Percentiles rank a stretch among this genome's conserved stretches.
These are phyloP conservation scores for Dactylellina leptospora DNA, from an alignment of 2,329 filamentous ascomycete species.

Conservation along the genomic window DNA sequence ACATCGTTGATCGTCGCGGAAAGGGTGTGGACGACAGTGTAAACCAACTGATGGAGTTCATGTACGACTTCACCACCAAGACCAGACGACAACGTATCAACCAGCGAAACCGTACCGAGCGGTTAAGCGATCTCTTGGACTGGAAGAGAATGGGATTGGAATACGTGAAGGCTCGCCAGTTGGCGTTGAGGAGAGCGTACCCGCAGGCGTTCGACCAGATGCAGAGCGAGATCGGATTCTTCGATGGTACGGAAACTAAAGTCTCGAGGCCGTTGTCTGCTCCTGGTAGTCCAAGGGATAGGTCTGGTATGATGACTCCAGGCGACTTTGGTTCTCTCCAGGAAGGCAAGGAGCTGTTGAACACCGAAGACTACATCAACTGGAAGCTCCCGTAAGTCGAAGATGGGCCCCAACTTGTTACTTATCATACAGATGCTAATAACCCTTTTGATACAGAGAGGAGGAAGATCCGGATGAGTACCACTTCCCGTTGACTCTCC, in stretches of 20 bases:
- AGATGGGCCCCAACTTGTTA: too few species aligned
- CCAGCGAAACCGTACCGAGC: constrained; percentile 95
- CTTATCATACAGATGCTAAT: neutral
- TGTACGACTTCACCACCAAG: constrained; percentile 94
- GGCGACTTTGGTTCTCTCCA: constrained; percentile 97
- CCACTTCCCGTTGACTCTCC: constrained; percentile 74
- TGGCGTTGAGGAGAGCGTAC: constrained; percentile 90
- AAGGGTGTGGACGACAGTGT: constrained; percentile 98
- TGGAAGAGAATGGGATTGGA: constrained; percentile 99
- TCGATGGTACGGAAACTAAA: constrained; percentile 92
- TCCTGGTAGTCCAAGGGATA: constrained; percentile 88
- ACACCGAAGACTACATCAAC: constrained; percentile 95
- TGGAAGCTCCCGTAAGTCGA: constrained; percentile 99
- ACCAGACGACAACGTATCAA: constrained; percentile 97
- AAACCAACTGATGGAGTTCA: constrained; percentile 88
- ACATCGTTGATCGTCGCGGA: constrained; percentile 93
- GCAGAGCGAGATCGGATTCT: constrained; percentile 83
- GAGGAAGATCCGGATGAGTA: constrained; percentile 90
- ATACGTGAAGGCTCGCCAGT: constrained; percentile 95
- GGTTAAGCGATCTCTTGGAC: constrained; percentile 91
- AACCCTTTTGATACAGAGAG: constrained; percentile 67
- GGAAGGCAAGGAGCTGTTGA: constrained; percentile 90
- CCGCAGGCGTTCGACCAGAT: constrained; percentile 77
- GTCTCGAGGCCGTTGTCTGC: constrained; percentile 93
- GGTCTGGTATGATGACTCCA: constrained; percentile 97